These are phyloP conservation scores for Coemansia sp. DNA, from an alignment of 192 early-diverging fungal genomes.

Conservation along the genomic window DNA sequence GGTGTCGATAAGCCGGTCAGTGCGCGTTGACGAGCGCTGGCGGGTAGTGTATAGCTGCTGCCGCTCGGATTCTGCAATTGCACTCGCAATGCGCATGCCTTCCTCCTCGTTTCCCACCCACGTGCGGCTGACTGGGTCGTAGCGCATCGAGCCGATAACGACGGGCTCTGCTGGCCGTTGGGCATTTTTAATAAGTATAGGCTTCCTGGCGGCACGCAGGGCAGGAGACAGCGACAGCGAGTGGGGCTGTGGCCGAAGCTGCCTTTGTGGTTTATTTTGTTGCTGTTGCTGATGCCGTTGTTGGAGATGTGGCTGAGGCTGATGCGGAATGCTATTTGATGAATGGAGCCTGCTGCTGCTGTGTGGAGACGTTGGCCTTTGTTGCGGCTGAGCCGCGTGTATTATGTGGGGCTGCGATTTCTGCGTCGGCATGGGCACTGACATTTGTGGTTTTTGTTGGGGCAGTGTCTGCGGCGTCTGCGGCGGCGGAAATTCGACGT, in stretches of 20 bases:
- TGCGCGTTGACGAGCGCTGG: constrained; percentile 12
- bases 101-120: constrained; percentile 48
- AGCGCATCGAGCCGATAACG: constrained; percentile 39
- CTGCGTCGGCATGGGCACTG: too few relatives aligned
- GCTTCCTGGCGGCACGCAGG: constrained; percentile 8
- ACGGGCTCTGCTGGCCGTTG: constrained; percentile 27
- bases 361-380: constrained; percentile 1
- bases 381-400: constrained; percentile 2
- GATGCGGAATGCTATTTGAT: background rate
- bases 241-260: background rate
- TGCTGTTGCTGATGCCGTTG: background rate
- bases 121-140: constrained; percentile 35
- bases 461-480: background rate
- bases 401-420: background rate
- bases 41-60: constrained; percentile 12
- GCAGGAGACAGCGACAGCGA: background rate
- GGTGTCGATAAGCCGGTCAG: constrained; percentile 30
- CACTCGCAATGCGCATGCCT: constrained; percentile 32
- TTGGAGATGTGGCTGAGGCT: background rate
- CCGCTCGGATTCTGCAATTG: constrained; percentile 45
- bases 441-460: constrained; percentile 3
- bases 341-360: background rate
- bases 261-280: background rate
- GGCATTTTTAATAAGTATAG: constrained; percentile 35
- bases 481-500: constrained; percentile 6